phyloP scores from a whole-genome alignment of 306 rosid genomes.

The Trifolium fragiferum region DNA sequence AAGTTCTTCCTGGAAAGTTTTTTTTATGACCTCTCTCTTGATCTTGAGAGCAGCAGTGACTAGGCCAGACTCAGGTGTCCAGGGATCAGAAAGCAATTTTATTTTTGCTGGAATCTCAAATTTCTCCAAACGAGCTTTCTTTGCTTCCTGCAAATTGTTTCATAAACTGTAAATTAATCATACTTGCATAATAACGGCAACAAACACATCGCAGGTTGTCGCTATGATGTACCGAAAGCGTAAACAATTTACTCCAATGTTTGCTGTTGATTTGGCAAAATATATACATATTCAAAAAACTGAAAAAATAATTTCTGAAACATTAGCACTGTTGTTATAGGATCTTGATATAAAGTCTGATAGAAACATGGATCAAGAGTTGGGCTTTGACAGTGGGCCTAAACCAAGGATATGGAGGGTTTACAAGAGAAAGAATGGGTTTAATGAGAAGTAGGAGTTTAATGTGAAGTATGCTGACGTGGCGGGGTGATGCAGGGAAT shows the following conservation, averaged over 20 bases:
- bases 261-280: neutral
- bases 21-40: conserved; percentile 81
- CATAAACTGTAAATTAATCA: neutral
- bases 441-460: no score
- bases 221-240: neutral
- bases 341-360: conserved; percentile 7
- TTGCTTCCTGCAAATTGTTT: conserved; percentile 69
- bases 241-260: no score
- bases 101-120: conserved; percentile 89
- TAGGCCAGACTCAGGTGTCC: conserved; percentile 93
- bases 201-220: conserved; percentile 11
- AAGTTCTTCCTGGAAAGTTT: conserved; percentile 72
- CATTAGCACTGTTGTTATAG: conserved; percentile 18
- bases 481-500: no score
- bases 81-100: conserved; percentile 67
- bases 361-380: no score
- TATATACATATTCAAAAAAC: neutral
- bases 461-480: no score
- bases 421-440: no score
- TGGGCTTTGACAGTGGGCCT: no score
- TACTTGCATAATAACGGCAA: conserved; percentile 24
- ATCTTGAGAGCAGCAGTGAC: conserved; percentile 97
- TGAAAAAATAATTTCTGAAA: conserved; percentile 10
- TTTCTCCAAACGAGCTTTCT: conserved; percentile 75
- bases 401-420: no score